Evolutionary conservation across 2,329 filamentous ascomycete genomes (phyloP).

Genomic region (Colletotrichum orbiculare): DNA sequence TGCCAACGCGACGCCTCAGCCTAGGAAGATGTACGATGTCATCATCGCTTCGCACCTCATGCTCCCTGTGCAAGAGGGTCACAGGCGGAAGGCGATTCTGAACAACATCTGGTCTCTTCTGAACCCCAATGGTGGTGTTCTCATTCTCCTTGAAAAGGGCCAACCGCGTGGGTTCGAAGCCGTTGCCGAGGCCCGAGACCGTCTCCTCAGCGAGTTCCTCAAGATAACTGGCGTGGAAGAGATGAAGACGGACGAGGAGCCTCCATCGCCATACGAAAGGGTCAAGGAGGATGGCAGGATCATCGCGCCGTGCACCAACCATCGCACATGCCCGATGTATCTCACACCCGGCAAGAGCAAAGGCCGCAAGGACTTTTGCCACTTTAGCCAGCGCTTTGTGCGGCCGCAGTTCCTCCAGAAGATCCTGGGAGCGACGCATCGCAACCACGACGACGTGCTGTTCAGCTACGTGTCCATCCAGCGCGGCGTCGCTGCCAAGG

Average conservation of each 20-base stretch:
- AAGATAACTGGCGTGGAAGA: constrained; percentile 63
- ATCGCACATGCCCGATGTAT: constrained; percentile 91
- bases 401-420: constrained; percentile 84
- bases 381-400: constrained; percentile 89
- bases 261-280: constrained; percentile 52
- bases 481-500: constrained; percentile 67
- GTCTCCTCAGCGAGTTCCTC: constrained; percentile 81
- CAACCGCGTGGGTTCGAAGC: constrained; percentile 92
- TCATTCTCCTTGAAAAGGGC: constrained; percentile 91
- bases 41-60: constrained; percentile 90
- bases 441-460: constrained; percentile 89
- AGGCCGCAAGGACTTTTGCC: constrained; percentile 90
- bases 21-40: constrained; percentile 85
- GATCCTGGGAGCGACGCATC: constrained; percentile 74
- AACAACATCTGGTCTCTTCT: constrained; percentile 92
- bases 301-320: constrained; percentile 86
- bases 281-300: constrained; percentile 71
- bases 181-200: constrained; percentile 84
- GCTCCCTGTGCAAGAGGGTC: constrained; percentile 79
- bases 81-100: constrained; percentile 80
- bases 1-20: constrained; percentile 62
- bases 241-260: constrained; percentile 50
- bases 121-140: constrained; percentile 84
- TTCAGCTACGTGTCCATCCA: constrained; percentile 92
- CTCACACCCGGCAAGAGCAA: constrained; percentile 72